These are phyloP conservation scores for Lachancea quebecensis DNA, from an alignment of 805 yeast species.

Conservation along the genomic window DNA sequence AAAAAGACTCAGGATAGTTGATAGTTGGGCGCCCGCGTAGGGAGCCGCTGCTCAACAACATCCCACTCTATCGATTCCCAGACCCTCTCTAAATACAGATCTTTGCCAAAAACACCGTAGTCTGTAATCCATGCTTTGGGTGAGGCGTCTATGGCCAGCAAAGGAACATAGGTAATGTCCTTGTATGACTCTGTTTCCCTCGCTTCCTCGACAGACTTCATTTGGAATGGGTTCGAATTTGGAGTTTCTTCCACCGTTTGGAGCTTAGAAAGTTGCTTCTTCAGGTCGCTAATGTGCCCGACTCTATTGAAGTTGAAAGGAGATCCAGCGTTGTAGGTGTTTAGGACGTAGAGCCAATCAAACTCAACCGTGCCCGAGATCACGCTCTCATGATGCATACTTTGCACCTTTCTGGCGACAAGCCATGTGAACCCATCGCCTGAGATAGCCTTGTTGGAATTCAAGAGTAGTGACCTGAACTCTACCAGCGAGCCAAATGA, in stretches of 20 bases:
- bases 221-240: slow-evolving; percentile 8
- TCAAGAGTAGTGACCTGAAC: slow-evolving; percentile 61
- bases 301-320: slow-evolving; percentile 60
- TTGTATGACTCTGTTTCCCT: slow-evolving; percentile 25
- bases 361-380: slow-evolving; percentile 20
- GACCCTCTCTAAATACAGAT: slow-evolving; percentile 51
- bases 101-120: slow-evolving; percentile 73
- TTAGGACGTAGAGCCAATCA: slow-evolving; percentile 56
- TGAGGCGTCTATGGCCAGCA: slow-evolving; percentile 65
- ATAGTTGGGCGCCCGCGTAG: slow-evolving; percentile 13
- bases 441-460: slow-evolving; percentile 61
- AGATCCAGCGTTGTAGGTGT: slow-evolving; percentile 86
- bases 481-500: slow-evolving; percentile 75
- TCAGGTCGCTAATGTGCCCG: slow-evolving; percentile 32
- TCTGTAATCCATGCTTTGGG: slow-evolving; percentile 65
- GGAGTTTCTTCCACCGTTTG: slow-evolving; percentile 8
- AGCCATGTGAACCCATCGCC: slow-evolving; percentile 94
- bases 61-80: slow-evolving; percentile 75
- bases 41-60: slow-evolving; percentile 45
- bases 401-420: slow-evolving; percentile 44
- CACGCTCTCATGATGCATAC: slow-evolving; percentile 10
- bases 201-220: slow-evolving; percentile 35
- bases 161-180: slow-evolving; percentile 40
- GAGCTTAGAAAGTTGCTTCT: slow-evolving; percentile 19
- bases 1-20: slow-evolving; percentile 3